Percentiles rank a stretch among this genome's conserved stretches.
Conservation (phyloP, 371 early-diverging fungal species). For the Blastocladiella emersonii region DNA sequence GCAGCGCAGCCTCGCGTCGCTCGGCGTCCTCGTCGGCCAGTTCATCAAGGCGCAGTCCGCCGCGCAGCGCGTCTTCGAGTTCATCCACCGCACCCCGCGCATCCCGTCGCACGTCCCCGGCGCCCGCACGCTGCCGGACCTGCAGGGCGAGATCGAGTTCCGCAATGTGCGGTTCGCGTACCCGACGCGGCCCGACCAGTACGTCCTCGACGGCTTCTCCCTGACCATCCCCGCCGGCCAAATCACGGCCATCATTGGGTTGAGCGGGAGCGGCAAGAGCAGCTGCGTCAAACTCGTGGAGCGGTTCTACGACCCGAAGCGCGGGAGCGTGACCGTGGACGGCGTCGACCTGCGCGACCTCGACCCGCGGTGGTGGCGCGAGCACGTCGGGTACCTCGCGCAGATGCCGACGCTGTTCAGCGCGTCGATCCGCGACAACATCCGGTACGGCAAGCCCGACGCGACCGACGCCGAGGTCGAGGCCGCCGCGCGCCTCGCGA, state of each 20-base stretch:
- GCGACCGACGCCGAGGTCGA: constrained; percentile 25
- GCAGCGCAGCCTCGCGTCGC: constrained; percentile 15
- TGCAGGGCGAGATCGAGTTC: constrained; percentile 7
- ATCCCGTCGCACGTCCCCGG: constrained; percentile 15
- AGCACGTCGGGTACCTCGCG: constrained; percentile 22
- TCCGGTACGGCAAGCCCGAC: constrained; percentile 15
- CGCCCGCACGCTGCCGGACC: neutral
- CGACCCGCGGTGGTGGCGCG: constrained; percentile 15
- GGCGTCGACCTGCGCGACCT: constrained; percentile 10
- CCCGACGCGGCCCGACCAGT: constrained; percentile 23
- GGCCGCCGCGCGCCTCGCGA: constrained; percentile 17
- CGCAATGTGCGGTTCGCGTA: constrained; percentile 14
- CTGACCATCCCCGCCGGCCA: constrained; percentile 27
- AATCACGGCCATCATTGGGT: constrained; percentile 34
- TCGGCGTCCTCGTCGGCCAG: constrained; percentile 65
- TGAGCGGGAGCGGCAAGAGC: constrained; percentile 39
- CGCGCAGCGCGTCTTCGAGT: constrained; percentile 55
- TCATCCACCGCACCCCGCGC: constrained; percentile 29
- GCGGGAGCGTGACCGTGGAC: constrained; percentile 11
- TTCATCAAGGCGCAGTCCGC: constrained; percentile 50
- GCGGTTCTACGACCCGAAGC: constrained; percentile 6
- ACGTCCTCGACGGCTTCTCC: constrained; percentile 20
- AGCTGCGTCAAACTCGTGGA: constrained; percentile 26
- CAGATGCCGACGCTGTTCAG: constrained; percentile 21
- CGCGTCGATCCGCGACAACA: constrained; percentile 9